Evolutionary conservation across 2,329 filamentous ascomycete genomes (phyloP).

Genomic region (Monosporascus sp.): DNA sequence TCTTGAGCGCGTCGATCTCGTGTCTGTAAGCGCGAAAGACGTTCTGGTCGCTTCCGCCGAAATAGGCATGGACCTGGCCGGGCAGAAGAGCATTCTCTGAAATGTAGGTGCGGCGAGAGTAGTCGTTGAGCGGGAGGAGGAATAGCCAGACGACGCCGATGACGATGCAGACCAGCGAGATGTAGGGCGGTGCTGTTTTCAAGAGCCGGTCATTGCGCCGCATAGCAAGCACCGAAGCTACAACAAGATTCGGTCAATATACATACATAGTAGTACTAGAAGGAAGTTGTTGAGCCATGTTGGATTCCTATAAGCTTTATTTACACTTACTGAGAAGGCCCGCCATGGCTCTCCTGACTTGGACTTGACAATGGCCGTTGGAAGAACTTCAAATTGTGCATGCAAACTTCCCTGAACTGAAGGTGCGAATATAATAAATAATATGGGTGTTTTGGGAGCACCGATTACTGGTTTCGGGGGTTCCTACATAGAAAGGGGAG

Average conservation of each 20-base stretch:
- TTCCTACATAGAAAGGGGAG: not conserved
- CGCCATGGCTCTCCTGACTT: not conserved
- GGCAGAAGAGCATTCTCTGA: constrained; percentile 95
- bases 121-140: constrained; percentile 81
- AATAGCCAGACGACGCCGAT: constrained; percentile 87
- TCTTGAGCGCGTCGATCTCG: constrained; percentile 64
- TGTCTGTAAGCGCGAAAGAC: constrained; percentile 85
- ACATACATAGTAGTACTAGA: not conserved
- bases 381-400: not conserved
- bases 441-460: no score
- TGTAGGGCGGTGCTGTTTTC: constrained; percentile 73
- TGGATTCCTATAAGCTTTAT: not conserved
- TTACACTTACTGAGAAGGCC: not conserved
- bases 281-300: not conserved
- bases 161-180: constrained; percentile 78
- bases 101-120: constrained; percentile 90
- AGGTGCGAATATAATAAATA: no score
- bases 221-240: constrained; percentile 61
- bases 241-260: constrained; percentile 3
- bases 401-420: no score
- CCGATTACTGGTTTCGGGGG: not conserved
- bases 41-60: constrained; percentile 92
- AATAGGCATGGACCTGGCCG: constrained; percentile 96
- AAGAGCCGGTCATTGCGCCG: constrained; percentile 77
- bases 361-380: not conserved